These are phyloP conservation scores for Fraxinus platypoda DNA, from an alignment of 305 asterid genomes.

Conservation along the genomic window DNA sequence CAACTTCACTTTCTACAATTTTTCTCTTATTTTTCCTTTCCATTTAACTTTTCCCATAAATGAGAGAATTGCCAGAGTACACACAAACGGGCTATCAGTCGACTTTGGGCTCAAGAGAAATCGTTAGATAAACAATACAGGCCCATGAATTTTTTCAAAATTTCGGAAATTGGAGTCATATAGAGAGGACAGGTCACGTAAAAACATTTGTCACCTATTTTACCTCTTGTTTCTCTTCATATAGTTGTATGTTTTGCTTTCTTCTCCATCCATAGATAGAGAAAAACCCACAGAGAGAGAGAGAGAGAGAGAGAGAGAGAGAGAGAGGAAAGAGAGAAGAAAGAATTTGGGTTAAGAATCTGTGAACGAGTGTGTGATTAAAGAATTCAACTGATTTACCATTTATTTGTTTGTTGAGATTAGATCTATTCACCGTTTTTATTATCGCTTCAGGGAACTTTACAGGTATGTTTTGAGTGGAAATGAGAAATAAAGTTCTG, in stretches of 20 bases:
- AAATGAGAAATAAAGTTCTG: background rate
- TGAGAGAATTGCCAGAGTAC: background rate
- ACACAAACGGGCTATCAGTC: background rate
- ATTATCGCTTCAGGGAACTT: constrained; percentile 18
- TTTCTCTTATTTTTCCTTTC: background rate
- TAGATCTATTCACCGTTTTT: constrained; percentile 37
- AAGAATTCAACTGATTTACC: constrained; percentile 20
- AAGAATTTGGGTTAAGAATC: background rate
- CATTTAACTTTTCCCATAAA: background rate
- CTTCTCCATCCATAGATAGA: constrained; percentile 23
- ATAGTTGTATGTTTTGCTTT: constrained; percentile 14
- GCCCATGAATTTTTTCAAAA: background rate
- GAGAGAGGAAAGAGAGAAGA: background rate
- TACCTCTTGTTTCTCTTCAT: constrained; percentile 16
- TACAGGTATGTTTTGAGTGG: constrained; percentile 18
- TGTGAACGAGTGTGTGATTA: constrained; percentile 3
- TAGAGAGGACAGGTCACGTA: background rate
- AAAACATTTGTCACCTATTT: constrained; percentile 15
- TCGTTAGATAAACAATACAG: background rate
- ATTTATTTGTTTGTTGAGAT: background rate
- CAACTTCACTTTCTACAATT: background rate
- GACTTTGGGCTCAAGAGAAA: background rate
- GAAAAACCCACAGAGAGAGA: background rate
- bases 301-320: background rate
- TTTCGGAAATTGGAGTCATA: constrained; percentile 3